Conservation (phyloP, 1,284 basidiomycete species). For the Peniophora sp. region DNA sequence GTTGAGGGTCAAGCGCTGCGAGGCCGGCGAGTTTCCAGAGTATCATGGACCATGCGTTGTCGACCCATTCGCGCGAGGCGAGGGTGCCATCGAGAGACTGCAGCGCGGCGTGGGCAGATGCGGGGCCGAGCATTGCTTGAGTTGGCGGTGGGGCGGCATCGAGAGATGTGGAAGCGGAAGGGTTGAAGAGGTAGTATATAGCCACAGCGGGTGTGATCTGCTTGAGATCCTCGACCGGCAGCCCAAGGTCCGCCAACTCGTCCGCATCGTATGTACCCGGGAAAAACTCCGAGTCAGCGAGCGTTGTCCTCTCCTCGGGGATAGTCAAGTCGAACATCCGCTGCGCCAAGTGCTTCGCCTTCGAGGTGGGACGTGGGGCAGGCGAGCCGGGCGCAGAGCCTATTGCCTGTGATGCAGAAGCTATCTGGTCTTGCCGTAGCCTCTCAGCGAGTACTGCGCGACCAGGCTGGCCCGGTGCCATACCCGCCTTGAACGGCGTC, state of each 20-base stretch:
- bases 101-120: constrained; percentile 46
- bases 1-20: constrained; percentile 62
- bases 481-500: constrained; percentile 64
- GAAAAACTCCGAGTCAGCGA: constrained; percentile 42
- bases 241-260: constrained; percentile 49
- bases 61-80: constrained; percentile 75
- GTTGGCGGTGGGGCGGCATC: constrained; percentile 11
- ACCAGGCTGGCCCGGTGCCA: constrained; percentile 47
- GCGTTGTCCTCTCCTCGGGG: constrained; percentile 27
- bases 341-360: too few relatives aligned
- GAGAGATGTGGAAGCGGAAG: constrained; percentile 13
- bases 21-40: constrained; percentile 93
- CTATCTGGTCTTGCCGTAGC: constrained; percentile 2
- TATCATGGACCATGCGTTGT: constrained; percentile 86
- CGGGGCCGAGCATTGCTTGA: constrained; percentile 33
- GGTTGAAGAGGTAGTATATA: constrained; percentile 57
- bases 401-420: neutral
- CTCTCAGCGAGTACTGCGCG: constrained; percentile 16
- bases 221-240: constrained; percentile 58
- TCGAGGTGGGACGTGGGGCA: too few relatives aligned
- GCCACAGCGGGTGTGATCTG: constrained; percentile 55
- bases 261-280: constrained; percentile 47
- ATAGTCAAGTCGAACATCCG: too few relatives aligned
- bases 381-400: too few relatives aligned
- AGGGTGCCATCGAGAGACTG: constrained; percentile 45